Base-by-base conservation (phyloP, 768 basidiomycete genomes). In the Psilocybe azurescens region DNA sequence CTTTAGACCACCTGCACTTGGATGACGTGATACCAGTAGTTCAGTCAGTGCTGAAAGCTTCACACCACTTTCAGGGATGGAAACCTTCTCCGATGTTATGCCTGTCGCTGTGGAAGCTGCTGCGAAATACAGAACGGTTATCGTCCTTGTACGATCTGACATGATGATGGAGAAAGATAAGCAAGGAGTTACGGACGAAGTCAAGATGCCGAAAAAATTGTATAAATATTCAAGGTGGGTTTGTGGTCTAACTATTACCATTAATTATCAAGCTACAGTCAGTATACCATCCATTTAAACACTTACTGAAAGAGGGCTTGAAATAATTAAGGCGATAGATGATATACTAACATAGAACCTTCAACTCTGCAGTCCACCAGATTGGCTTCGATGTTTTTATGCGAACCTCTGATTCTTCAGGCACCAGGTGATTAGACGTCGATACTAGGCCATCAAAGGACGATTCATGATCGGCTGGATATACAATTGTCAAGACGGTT, bases 361-460 rank as follows among this genome's bases (percentile, higher is more conserved):
- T 83, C 63, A 95, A 74, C 73, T 95, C 94, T 53, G 84, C 88
- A 24, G 90, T 91, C 97, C 96, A 99, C 85, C 93, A 90, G 47
- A 99, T 90, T 0, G 95, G 91, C 53, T 82, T 85, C 24, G 89
- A 85, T 0, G 95, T 98, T 70, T 84, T 84, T 55, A 98, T 78
- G 70, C 82, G 86, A 5, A 97, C 90, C 1, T 81, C 71, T 18
- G 81, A 77, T 63, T 90, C 83, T 1, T 82, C 81, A 0, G 89
- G 87, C 0, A 94, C 72, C 6, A 99, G 81, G 66, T 97, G 95
- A 69, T 99, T 99, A 0, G 96, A 98, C 0, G 96, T 97, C 0
- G 97, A 99, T 0, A 99, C 74, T 24, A 94, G 69, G 0, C 93
- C 93, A 44, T 91, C 88, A 61, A 99, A 93, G 0, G 89, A 93